Evolutionary conservation across 257 asterid species (phyloP), one percentile per base, ranked within the genome.

Genomic region (Solanum virginianum): DNA sequence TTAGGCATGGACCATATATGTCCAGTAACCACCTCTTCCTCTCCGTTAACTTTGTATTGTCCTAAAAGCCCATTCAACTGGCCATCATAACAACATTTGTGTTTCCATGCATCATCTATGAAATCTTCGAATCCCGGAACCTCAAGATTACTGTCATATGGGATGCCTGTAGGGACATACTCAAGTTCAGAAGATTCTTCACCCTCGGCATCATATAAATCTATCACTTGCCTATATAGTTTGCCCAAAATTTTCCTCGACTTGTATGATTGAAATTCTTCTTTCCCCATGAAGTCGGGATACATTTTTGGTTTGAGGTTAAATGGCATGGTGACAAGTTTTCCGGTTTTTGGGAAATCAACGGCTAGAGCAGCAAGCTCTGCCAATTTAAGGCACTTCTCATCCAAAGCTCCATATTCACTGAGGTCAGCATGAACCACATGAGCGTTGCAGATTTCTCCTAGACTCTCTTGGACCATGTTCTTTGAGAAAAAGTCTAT

Each of bases 1-100:
- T 91, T 93, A 0, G 97, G 97, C 98, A 97, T 94, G 60, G 99
- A 97, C 98, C 98, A 95, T 83, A 97, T 92, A 68, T 97, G 98
- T 41, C 98, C 99, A 2, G 97, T 91, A 29, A 94, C 99, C 68
- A 95, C 89, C 89, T 97, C 99, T 55, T 94, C 96, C 86, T 97
- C 99, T 32, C 91, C 68, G 29, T 89, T 88, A 59, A 97, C 98
- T 77, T 90, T 95, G 87, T 94, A 96, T 72, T 94, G 99, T n/a
- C 95, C 98, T 82, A 96, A 86, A 47, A 96, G 98, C 16, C 95
- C 94, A 20, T 81, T 53, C 84, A 96, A 86, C 88, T 95, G 99
- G 20, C 91, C 93, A 36, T 96, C 99, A 55, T 96, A 96, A 15
- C 93, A 89, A 71, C 94, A 92, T 84, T 96, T 96, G 10, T 85